Base-by-base conservation (phyloP, 1,139 yeast species). In the Kurtzmaniella natalensis region DNA sequence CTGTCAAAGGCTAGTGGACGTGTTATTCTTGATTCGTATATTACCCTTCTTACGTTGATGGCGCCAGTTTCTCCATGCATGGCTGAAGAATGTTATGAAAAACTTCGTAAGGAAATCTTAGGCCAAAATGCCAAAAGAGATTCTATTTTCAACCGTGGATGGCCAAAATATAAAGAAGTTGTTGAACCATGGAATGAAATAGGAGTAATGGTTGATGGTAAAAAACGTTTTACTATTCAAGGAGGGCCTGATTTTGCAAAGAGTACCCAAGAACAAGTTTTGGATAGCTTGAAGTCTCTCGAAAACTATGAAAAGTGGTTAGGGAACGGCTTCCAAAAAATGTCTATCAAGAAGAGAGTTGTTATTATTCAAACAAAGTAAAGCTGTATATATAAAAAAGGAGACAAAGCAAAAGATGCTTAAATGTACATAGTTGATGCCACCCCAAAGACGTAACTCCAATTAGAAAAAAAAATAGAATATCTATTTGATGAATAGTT, bases 21-120 rank as follows among this genome's bases (percentile, higher is more conserved):
- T 0, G 25, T 62, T 5, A 50, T 50, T 41, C 47, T 43, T 34
- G 72, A 74, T 33, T 61, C 76, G 1, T 70, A 71, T 41, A 64
- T 69, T 45, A 76, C 73, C 34, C 59, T 89, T 10, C 48, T 85
- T 27, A 61, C 74, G 11, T 51, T 75, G 7, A 73, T 81, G 63
- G 64, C 88, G 0, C 94, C 95, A 1, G 81, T 87, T 1, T 73
- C 85, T 0, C 98, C 98, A 0, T 73, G 81, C 10, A 71, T 78
- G 5, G 76, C 89, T 1, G 97, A 89, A 49, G 97, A 92, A 56
- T 72, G 83, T 26, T 82, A 94, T 81, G 85, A 81, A 40, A 33
- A 38, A 16, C 25, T 35, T 8, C 20, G 19, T 8, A 26, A 26
- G 3, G 3, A 13, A 7, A 10, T 11, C 8, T 23, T 11, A 5